Evolutionary conservation across 1,284 basidiomycete genomes (phyloP).

Genomic region (Trichosporon sp.): DNA sequence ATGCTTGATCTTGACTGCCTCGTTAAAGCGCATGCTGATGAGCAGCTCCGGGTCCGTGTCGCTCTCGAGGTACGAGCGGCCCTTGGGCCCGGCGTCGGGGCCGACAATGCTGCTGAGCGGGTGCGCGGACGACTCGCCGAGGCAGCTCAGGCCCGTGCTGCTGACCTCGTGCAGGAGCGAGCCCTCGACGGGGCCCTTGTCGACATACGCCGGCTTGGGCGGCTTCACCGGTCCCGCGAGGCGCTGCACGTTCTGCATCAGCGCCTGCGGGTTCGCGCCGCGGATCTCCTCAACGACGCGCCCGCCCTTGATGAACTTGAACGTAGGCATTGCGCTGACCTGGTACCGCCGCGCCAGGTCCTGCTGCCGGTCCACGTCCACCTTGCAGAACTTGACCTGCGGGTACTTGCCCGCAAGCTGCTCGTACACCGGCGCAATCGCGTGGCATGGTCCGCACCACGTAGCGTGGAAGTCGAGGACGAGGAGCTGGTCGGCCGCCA

Average conservation of each 20-base stretch:
- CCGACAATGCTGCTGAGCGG: conserved; percentile 60
- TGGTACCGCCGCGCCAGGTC: conserved; percentile 48
- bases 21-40: conserved; percentile 69
- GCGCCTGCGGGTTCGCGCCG: conserved; percentile 45
- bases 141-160: conserved; percentile 57
- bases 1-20: conserved; percentile 68
- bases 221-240: conserved; percentile 43
- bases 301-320: conserved; percentile 52
- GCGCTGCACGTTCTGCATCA: conserved; percentile 36
- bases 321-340: conserved; percentile 53
- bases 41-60: conserved; percentile 72
- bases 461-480: conserved; percentile 44
- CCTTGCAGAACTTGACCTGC: conserved; percentile 34
- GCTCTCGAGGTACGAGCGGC: conserved; percentile 63
- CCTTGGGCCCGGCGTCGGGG: conserved; percentile 51
- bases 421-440: conserved; percentile 45
- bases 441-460: conserved; percentile 48
- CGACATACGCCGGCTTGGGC: conserved; percentile 13
- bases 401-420: conserved; percentile 35
- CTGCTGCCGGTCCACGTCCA: conserved; percentile 51
- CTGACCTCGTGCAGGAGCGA: conserved; percentile 42
- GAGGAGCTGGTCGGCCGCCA: conserved; percentile 36
- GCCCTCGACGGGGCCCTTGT: conserved; percentile 20
- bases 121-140: conserved; percentile 66
- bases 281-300: conserved; percentile 45